phyloP scores from a whole-genome alignment of 768 basidiomycete species.

The Fomitopsis pulvina region DNA sequence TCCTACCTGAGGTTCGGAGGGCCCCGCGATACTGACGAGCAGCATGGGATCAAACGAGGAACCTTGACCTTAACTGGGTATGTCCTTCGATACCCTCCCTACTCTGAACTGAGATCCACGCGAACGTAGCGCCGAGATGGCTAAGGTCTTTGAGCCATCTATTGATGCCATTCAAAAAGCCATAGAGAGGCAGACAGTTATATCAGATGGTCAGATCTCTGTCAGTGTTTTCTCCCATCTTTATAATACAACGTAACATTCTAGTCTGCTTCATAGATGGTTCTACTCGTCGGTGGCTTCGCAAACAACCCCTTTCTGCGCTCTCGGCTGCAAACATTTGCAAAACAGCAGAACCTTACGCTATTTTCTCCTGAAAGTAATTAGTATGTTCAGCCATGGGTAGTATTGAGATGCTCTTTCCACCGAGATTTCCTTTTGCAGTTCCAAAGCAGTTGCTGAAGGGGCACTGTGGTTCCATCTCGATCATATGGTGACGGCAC shows the following conservation, averaged over 20 bases:
- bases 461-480: slow-evolving; percentile 38
- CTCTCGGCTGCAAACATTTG: slow-evolving; percentile 58
- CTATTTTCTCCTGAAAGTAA: slow-evolving; percentile 73
- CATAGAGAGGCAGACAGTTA: slow-evolving; percentile 1
- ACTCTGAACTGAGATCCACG: background rate
- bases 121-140: slow-evolving; percentile 30
- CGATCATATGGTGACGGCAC: slow-evolving; percentile 41
- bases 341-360: slow-evolving; percentile 41
- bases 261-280: slow-evolving; percentile 37
- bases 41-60: slow-evolving; percentile 32
- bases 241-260: background rate
- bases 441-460: slow-evolving; percentile 47
- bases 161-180: slow-evolving; percentile 29
- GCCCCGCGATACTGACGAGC: slow-evolving; percentile 30
- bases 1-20: slow-evolving; percentile 38
- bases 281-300: slow-evolving; percentile 78
- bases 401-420: background rate
- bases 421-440: slow-evolving; percentile 8
- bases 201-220: background rate
- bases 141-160: slow-evolving; percentile 38
- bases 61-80: slow-evolving; percentile 34
- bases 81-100: slow-evolving; percentile 5
- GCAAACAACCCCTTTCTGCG: slow-evolving; percentile 37
- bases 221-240: background rate
- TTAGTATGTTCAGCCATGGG: slow-evolving; percentile 69